phyloP scores from a whole-genome alignment of 352 stramenopile species.

The Blastocystis sp. region DNA sequence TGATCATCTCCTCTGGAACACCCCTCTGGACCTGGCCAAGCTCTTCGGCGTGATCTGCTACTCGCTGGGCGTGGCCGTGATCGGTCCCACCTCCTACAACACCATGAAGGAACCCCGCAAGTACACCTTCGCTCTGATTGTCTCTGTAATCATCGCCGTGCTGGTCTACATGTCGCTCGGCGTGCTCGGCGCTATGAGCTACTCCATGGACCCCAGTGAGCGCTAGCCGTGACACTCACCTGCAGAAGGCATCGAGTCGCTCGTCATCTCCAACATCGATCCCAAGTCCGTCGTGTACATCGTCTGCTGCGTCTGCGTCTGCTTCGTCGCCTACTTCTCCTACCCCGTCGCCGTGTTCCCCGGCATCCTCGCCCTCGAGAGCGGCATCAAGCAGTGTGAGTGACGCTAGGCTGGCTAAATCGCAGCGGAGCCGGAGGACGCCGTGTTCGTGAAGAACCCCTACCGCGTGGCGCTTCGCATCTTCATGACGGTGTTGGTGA shows the following conservation, averaged over 20 bases:
- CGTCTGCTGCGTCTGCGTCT: constrained; percentile 49
- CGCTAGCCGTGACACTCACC: too few species aligned
- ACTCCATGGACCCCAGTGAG: constrained; percentile 25
- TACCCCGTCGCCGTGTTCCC: constrained; percentile 68
- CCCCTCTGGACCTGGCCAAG: constrained; percentile 52
- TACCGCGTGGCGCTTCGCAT: constrained; percentile 39
- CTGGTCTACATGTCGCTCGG: constrained; percentile 63
- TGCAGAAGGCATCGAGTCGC: constrained; percentile 23
- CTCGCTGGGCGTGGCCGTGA: constrained; percentile 46
- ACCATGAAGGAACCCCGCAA: constrained; percentile 59
- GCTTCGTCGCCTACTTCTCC: constrained; percentile 59
- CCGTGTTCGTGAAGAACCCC: constrained; percentile 51
- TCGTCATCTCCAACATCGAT: constrained; percentile 58
- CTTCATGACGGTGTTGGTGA: constrained; percentile 55
- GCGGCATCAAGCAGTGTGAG: constrained; percentile 51
- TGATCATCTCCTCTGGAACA: constrained; percentile 43
- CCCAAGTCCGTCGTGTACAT: neutral
- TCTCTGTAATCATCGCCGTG: constrained; percentile 49
- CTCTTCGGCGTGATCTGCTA: constrained; percentile 68
- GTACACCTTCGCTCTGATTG: constrained; percentile 57
- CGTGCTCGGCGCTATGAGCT: constrained; percentile 51
- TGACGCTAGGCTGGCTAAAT: neutral
- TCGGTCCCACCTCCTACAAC: constrained; percentile 68
- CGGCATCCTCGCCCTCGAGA: constrained; percentile 58
- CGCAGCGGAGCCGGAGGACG: constrained; percentile 34